Percentiles rank a stretch among this genome's conserved stretches.
Conservation (phyloP, 768 basidiomycete genomes). For the Russula ochroleuca region DNA sequence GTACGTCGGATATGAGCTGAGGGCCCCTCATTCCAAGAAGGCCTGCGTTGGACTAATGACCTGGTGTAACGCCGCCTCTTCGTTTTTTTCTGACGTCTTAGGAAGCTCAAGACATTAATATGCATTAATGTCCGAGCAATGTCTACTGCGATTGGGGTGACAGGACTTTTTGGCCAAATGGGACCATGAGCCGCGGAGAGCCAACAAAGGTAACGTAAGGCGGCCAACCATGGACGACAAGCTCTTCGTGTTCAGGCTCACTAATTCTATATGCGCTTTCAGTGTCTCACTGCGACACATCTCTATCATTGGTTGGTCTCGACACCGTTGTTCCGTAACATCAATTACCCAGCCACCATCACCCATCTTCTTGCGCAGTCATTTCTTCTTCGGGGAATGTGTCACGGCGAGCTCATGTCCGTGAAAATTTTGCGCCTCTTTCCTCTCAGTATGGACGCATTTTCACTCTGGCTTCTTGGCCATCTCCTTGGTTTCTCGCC, state of each 20-base stretch:
- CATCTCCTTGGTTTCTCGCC: conserved; percentile 5
- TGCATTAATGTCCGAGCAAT: neutral
- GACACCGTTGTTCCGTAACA: neutral
- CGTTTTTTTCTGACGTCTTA: neutral
- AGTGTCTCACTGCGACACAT: neutral
- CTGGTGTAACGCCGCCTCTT: neutral
- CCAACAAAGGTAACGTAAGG: conserved; percentile 1
- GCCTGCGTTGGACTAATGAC: neutral
- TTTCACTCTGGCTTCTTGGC: conserved; percentile 1
- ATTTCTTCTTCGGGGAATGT: neutral
- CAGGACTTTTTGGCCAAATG: neutral
- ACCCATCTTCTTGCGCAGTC: neutral
- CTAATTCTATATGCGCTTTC: too few relatives aligned
- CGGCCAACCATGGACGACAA: neutral
- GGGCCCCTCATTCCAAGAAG: neutral
- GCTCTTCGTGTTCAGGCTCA: too few relatives aligned
- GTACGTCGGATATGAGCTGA: neutral
- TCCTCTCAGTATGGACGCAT: neutral
- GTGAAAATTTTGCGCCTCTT: neutral
- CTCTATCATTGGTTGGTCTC: neutral
- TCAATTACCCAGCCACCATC: neutral
- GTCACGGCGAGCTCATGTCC: conserved; percentile 2
- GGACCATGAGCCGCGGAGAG: neutral
- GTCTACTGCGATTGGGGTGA: neutral
- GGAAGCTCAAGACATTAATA: neutral